A percentile compares a stretch with the other conserved stretches of the same genome.
Conservation (phyloP, 768 basidiomycete species). For the Naganishia vaughanmartiniae region DNA sequence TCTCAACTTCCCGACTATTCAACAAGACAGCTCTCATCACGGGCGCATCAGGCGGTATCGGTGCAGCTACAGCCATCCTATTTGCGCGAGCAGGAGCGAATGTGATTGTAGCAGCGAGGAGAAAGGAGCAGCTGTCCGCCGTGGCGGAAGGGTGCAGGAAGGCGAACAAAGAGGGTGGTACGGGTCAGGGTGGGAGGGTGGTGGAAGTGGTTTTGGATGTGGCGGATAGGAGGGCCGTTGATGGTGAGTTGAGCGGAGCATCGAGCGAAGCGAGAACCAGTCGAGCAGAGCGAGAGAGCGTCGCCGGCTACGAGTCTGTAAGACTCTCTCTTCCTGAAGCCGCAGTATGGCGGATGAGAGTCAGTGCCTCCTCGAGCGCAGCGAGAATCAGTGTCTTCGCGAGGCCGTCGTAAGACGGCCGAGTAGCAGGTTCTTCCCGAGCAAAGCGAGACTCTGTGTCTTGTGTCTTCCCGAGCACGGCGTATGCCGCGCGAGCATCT, state of each 20-base stretch:
- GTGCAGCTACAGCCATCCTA: constrained; percentile 61
- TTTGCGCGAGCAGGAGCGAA: constrained; percentile 93
- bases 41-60: constrained; percentile 34
- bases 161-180: constrained; percentile 70
- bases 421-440: too few relatives aligned
- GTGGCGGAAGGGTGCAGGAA: constrained; percentile 66
- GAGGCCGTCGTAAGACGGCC: too few relatives aligned
- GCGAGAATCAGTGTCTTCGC: too few relatives aligned
- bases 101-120: constrained; percentile 76
- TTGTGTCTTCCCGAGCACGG: too few relatives aligned
- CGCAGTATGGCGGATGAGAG: too few relatives aligned
- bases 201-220: constrained; percentile 73
- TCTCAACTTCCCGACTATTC: constrained; percentile 38
- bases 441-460: too few relatives aligned
- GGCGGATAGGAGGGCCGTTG: constrained; percentile 59
- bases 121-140: constrained; percentile 67
- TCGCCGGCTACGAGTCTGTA: background rate
- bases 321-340: too few relatives aligned
- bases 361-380: too few relatives aligned
- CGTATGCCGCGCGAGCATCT: too few relatives aligned
- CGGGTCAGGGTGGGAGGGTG: constrained; percentile 75
- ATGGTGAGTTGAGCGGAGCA: constrained; percentile 27
- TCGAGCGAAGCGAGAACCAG: background rate
- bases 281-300: background rate
- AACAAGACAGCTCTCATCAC: constrained; percentile 59